Base-by-base conservation (phyloP, 2,329 filamentous ascomycete genomes). In the Xylaria sp. region DNA sequence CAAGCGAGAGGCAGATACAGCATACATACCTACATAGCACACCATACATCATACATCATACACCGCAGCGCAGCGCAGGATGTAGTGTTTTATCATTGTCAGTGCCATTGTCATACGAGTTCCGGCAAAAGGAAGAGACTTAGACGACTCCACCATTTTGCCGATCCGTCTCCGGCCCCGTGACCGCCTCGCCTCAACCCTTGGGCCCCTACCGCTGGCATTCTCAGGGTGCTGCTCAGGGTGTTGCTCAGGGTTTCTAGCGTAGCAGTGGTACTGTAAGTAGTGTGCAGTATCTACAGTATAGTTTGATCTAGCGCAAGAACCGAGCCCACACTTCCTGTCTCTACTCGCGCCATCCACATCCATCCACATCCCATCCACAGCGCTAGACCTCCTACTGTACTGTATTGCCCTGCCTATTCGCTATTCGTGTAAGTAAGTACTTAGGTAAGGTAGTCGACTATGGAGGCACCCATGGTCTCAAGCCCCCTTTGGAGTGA, bases 161-260 rank as follows among this genome's bases (percentile, higher is more conserved):
- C 48, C 59, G 55, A 65, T 65, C 59, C 37, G 55, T 46, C 54
- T 53, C 55, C 62, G 47, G 31, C 35, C 47, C 53, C 46, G 59
- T 65, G 62, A 65, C 62, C 62, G 62, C 62, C 54, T 62, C 52
- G 21, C 33, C 33, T 13, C 46, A 38, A 38, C 58, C 44, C 35
- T 57, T 38, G 43, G 31, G 56, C 44, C 60, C 58, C 33, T 56
- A 37, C 44, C 60, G 52, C 33, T 56, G 40, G 38, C 58, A 44
- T 53, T 38, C 23, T 46, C 29, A 19, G 31, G 19, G 44, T 33
- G n/a, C n/a, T n/a, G n/a, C n/a, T n/a, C n/a, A n/a, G n/a, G n/a
- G n/a, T n/a, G n/a, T n/a, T n/a, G n/a, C n/a, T n/a, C n/a, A 11
- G 29, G 29, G 29, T 25, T 48, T 37, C 37, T 49, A 49, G 47